Conservation (phyloP, 495 filamentous ascomycete species). For the Thozetella sp. region DNA sequence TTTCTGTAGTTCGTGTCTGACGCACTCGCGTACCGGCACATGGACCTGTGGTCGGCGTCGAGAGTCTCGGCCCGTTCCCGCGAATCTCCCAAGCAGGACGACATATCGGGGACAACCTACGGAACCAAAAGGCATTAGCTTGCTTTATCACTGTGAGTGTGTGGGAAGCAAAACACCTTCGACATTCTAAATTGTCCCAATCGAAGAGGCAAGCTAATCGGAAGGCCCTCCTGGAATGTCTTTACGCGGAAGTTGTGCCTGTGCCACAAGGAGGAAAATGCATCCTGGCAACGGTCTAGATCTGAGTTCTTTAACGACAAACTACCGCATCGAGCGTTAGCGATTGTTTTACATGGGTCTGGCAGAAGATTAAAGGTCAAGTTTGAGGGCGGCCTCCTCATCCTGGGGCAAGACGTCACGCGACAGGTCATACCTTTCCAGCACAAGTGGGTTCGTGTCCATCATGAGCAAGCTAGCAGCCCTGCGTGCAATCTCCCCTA, state of each 20-base stretch:
- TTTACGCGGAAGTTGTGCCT: conserved; percentile 4
- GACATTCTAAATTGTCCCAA: neutral
- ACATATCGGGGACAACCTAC: conserved; percentile 22
- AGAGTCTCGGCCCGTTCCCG: conserved; percentile 17
- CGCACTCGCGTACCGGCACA: conserved; percentile 16
- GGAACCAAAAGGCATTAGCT: neutral
- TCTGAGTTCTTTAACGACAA: conserved; percentile 6
- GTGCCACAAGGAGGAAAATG: conserved; percentile 5
- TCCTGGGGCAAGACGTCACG: no score
- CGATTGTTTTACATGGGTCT: no score
- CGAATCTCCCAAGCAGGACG: conserved; percentile 17
- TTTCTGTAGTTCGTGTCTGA: conserved; percentile 17
- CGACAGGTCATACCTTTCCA: no score
- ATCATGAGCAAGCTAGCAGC: conserved; percentile 3
- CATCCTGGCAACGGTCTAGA: conserved; percentile 5
- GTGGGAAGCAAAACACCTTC: neutral
- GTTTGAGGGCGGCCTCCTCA: no score
- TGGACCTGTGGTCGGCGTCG: conserved; percentile 17
- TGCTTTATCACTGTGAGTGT: neutral
- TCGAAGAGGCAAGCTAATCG: neutral
- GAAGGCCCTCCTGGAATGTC: conserved; percentile 6
- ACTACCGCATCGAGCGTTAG: no score
- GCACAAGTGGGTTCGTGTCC: conserved; percentile 3
- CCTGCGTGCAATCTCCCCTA: conserved; percentile 4
- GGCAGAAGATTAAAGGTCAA: no score